Evolutionary conservation across 495 filamentous ascomycete species (phyloP).

Genomic region (Lentithecium fluviatile): DNA sequence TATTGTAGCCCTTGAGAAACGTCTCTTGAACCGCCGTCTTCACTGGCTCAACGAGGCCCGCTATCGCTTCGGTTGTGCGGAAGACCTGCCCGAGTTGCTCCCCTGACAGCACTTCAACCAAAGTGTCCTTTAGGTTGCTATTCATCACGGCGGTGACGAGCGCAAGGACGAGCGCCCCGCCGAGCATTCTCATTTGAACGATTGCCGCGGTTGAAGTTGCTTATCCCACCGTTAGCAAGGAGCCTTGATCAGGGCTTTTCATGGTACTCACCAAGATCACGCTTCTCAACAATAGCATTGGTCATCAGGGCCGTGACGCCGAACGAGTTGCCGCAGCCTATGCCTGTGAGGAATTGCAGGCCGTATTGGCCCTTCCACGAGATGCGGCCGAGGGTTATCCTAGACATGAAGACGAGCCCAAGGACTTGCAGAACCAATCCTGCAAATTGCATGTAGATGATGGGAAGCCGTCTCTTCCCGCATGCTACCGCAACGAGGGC

Average conservation of each 20-base stretch:
- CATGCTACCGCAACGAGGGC: not conserved
- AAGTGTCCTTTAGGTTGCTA: not conserved
- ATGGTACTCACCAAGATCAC: conserved; percentile 12
- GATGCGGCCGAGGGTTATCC: not conserved
- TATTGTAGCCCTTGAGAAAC: conserved; percentile 14
- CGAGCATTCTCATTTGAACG: conserved; percentile 15
- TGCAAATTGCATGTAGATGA: conserved; percentile 5
- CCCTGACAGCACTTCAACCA: not conserved
- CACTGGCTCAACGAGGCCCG: not conserved
- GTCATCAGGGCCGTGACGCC: conserved; percentile 8
- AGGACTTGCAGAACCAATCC: conserved; percentile 2
- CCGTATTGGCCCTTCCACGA: conserved; percentile 11
- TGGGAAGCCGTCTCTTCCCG: conserved; percentile 1
- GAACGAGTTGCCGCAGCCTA: conserved; percentile 1
- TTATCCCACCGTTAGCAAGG: not conserved
- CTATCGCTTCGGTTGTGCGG: not conserved
- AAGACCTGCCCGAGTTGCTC: conserved; percentile 7
- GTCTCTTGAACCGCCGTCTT: conserved; percentile 4
- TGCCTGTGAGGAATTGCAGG: conserved; percentile 5
- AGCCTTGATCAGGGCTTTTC: not conserved
- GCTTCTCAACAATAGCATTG: conserved; percentile 9
- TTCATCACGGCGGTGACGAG: conserved; percentile 22
- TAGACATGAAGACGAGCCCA: conserved; percentile 13
- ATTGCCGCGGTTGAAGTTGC: conserved; percentile 8
- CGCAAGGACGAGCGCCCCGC: conserved; percentile 15